A percentile compares a stretch with the other conserved stretches of the same genome.
These are phyloP conservation scores for Ophiostoma pallidulum DNA, from an alignment of 2,329 filamentous ascomycete genomes.

Conservation along the genomic window DNA sequence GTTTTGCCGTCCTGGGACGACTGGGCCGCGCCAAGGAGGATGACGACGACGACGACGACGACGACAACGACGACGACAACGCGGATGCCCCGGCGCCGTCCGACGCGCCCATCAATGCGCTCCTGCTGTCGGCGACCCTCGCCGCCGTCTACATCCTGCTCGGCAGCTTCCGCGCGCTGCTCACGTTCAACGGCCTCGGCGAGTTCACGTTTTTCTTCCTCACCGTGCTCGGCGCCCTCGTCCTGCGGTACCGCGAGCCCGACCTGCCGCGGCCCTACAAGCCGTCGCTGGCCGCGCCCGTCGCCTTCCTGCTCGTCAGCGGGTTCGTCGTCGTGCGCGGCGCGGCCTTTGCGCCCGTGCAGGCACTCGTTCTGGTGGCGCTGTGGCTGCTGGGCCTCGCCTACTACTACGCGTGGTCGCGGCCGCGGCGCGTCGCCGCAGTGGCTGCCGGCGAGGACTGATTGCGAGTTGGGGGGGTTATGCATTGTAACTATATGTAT, in stretches of 20 bases:
- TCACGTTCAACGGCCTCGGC: conserved; percentile 51
- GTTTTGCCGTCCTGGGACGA: conserved; percentile 36
- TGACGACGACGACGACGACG: background rate
- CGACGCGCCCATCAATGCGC: conserved; percentile 46
- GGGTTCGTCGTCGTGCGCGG: conserved; percentile 51
- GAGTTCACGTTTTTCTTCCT: conserved; percentile 58
- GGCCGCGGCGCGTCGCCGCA: background rate
- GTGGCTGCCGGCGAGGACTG: no score
- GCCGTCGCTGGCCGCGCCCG: conserved; percentile 39
- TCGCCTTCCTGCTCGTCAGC: conserved; percentile 47
- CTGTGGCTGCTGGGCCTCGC: conserved; percentile 42
- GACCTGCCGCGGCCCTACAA: conserved; percentile 46
- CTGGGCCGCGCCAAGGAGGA: conserved; percentile 23
- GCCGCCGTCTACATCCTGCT: conserved; percentile 49
- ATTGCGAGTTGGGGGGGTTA: background rate
- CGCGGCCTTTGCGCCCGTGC: conserved; percentile 47
- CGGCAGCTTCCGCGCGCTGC: conserved; percentile 50
- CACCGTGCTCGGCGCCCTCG: conserved; percentile 48
- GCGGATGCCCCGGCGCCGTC: no score
- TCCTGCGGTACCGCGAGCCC: conserved; percentile 48
- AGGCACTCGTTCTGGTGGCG: conserved; percentile 41
- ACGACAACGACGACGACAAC: background rate
- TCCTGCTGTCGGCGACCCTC: conserved; percentile 39
- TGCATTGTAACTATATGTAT: no score
- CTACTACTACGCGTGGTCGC: conserved; percentile 23